Percentiles rank a stretch among this genome's conserved stretches.
Evolutionary conservation across 2,329 filamentous ascomycete species (phyloP).

Genomic region (Aspergillus tamarii): DNA sequence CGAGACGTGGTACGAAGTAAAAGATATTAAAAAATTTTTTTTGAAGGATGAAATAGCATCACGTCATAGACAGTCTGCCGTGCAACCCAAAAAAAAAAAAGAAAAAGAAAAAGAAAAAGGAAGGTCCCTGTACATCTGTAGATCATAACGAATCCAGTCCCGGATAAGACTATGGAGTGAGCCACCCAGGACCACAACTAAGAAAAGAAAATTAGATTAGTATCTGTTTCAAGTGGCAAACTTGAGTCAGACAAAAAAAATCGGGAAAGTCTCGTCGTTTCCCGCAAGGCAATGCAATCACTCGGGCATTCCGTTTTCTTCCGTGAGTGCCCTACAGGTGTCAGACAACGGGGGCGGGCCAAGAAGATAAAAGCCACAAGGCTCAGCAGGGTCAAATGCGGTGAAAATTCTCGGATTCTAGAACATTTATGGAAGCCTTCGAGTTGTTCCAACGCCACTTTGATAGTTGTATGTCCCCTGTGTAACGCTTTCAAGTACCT

Average conservation of each 20-base stretch:
- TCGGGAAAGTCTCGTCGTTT: background rate
- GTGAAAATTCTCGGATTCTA: conserved; percentile 3
- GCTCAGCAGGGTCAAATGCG: background rate
- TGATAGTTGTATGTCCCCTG: background rate
- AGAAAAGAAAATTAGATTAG: background rate
- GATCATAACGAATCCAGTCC: background rate
- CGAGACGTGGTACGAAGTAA: background rate
- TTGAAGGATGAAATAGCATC: background rate
- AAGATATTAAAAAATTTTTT: too few relatives aligned
- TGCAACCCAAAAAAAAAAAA: background rate
- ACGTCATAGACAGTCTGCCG: background rate
- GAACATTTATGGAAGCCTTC: conserved; percentile 5
- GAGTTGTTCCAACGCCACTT: background rate
- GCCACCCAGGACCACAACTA: background rate
- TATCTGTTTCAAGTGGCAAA: conserved; percentile 1
- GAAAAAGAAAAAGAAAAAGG: too few relatives aligned
- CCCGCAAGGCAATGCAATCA: background rate
- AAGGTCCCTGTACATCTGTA: conserved; percentile 3
- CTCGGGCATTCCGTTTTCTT: background rate
- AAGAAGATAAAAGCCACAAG: conserved; percentile 1
- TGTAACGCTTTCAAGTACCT: background rate
- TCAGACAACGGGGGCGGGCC: background rate
- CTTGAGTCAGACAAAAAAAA: background rate
- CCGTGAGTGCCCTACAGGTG: background rate
- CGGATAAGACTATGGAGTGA: background rate